Percentiles rank a stretch among this genome's conserved stretches.
These are phyloP conservation scores for Tetracladium setigerum DNA, from an alignment of 495 filamentous ascomycete genomes.

Conservation along the genomic window DNA sequence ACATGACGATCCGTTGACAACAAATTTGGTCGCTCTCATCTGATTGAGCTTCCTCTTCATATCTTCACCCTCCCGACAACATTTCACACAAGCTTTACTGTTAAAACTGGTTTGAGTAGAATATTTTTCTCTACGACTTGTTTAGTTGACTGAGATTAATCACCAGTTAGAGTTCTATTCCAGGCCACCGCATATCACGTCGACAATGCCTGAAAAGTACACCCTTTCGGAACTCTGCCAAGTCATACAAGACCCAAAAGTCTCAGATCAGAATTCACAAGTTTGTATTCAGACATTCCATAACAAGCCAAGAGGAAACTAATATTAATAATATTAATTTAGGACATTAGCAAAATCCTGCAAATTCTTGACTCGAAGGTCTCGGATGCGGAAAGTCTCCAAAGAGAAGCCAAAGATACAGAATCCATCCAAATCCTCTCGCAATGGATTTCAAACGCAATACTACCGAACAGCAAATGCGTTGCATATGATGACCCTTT, in stretches of 20 bases:
- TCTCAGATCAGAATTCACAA: not conserved
- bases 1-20: no score
- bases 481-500: conserved; percentile 12
- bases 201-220: conserved; percentile 11
- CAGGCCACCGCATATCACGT: no score
- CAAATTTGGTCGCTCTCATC: no score
- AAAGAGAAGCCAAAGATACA: not conserved
- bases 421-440: conserved; percentile 3
- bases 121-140: no score
- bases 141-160: no score
- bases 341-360: conserved; percentile 1
- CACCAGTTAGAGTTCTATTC: no score
- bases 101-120: no score
- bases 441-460: conserved; percentile 15
- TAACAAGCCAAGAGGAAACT: not conserved
- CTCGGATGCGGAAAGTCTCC: conserved; percentile 1
- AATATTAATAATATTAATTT: not conserved
- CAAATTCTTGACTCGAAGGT: conserved; percentile 8
- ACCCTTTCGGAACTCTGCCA: conserved; percentile 8
- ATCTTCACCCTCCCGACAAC: no score
- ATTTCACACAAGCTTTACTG: no score
- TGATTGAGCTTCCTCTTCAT: no score
- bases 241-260: not conserved
- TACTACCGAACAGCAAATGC: conserved; percentile 10
- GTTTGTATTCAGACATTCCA: no score